Evolutionary conservation across 2,329 filamentous ascomycete genomes (phyloP), one percentile per base, ranked within the genome.

Genomic region (Plectosphaerella sp.): DNA sequence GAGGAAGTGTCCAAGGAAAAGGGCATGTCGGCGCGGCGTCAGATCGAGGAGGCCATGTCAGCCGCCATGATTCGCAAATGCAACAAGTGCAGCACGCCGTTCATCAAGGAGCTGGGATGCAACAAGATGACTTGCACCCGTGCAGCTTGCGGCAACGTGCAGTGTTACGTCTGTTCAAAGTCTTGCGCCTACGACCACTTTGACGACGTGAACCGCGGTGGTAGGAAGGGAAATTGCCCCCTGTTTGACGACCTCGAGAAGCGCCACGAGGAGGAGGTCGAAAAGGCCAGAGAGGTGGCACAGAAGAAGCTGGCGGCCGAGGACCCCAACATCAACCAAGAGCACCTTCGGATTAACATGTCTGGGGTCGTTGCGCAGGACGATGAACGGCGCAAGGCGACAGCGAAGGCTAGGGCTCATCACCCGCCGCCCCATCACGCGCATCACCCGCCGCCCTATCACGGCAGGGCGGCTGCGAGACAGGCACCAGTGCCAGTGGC

Each of bases 41-140:
- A 75, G 4, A 82, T 95, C 28, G 91, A 96, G 66, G 90, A 96
- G 65, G 90, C 89, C 18, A 93, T 92, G 87, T 90, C 88, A 3
- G 78, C 80, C 15, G 91, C 91, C 2, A 62, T 95, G 58, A 87
- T 95, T 50, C 81, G 91, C 18, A 83, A 75, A 25, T 96, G 91
- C 74, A 90, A 89, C 59, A 77, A 78, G 58, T 84, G 81, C 68
- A 73, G 77, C n/a, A 80, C 83, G n/a, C 83, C 85, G 0, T 94
- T 93, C 60, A 79, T 95, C 65, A 96, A 95, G 64, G 80, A 86
- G 36, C 66, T 73, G 33, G 91, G 91, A 3, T 96, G 91, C 72
- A 95, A 95, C 71, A 92, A 92, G 69, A 89, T 96, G 80, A 77
- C 67, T 0, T 96, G 91, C 65, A 73, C 80, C 0, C 77, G 78